These are phyloP conservation scores for Conticribra weissflogii DNA, from an alignment of 108 stramenopile genomes.

Conservation along the genomic window DNA sequence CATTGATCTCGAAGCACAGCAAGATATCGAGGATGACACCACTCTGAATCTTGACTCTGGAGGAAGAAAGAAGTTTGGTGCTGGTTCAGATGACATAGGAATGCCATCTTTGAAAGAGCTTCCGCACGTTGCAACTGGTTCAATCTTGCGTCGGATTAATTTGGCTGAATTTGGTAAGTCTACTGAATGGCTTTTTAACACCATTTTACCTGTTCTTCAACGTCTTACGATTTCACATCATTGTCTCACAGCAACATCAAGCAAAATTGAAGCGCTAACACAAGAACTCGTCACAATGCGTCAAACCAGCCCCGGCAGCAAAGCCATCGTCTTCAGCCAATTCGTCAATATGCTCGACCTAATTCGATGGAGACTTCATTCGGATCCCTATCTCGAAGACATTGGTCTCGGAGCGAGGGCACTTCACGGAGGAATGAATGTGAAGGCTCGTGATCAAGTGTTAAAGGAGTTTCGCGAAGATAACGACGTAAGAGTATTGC, in stretches of 20 bases:
- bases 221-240: too few species aligned
- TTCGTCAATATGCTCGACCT: constrained; percentile 98
- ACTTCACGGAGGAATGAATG: constrained; percentile 93
- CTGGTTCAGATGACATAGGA: constrained; percentile 12
- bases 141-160: constrained; percentile 93
- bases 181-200: background rate
- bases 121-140: constrained; percentile 71
- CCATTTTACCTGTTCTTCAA: background rate
- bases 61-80: constrained; percentile 11
- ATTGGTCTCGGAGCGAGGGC: constrained; percentile 81
- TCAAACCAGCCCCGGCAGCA: constrained; percentile 86
- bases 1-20: constrained; percentile 76
- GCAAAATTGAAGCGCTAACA: constrained; percentile 96
- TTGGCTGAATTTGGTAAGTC: constrained; percentile 76
- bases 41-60: constrained; percentile 27
- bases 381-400: constrained; percentile 79
- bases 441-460: constrained; percentile 84
- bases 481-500: constrained; percentile 81
- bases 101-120: constrained; percentile 84
- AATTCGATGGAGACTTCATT: constrained; percentile 90
- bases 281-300: constrained; percentile 91
- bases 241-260: constrained; percentile 90
- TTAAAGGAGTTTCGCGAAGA: constrained; percentile 89
- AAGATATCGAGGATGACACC: constrained; percentile 67
- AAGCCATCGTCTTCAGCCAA: constrained; percentile 98